Base-by-base conservation (phyloP, 1,284 basidiomycete genomes). In the Pulveroboletus sp. region DNA sequence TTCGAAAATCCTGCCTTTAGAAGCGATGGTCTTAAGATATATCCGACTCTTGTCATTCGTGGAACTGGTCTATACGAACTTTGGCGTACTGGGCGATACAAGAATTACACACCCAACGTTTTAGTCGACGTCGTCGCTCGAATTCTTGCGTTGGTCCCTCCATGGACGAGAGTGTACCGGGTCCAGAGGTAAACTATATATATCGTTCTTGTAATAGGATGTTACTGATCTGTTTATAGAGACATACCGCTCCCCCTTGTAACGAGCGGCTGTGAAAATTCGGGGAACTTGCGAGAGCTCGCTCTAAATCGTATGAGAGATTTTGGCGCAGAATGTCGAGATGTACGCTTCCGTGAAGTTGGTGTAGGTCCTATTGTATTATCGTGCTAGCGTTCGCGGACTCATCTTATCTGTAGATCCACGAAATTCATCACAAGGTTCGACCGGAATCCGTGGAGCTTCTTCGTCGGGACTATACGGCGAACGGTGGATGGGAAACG, bases 401-500 rank as follows among this genome's bases (percentile, higher is more conserved):
- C 52, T 54, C 33, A 60, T 32, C 54, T 44, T 17, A n/a, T 43
- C 21, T 54, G 16, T 67, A 94, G 91, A 91, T 95, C 55, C 95
- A 98, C 74, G 97, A 99, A 76, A 99, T 99, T 53, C 97, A 99
- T 72, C 87, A 97, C 78, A 95, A 97, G 75, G 93, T 98, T 48
- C 86, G 95, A 41, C 97, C 97, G 49, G 93, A 96, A 68, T 91
- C 94, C 35, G 91, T 98, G 54, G 97, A 99, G 74, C 87, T 99
- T n/a, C 84, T 99, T 39, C 85, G 97, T 52, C 82, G 97, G 50
- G 97, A 99, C 73, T 99, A 99, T 73, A 80, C 91, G 3, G 97
- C 97, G 32, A 99, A 99, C 66, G 96, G 93, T 4, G 93, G 96
- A 26, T 99, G 97, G 97, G 97, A 99, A 76, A 98, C 96, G 1